phyloP scores from a whole-genome alignment of 176 grass and related monocot species.

The Oryza meyeriana region DNA sequence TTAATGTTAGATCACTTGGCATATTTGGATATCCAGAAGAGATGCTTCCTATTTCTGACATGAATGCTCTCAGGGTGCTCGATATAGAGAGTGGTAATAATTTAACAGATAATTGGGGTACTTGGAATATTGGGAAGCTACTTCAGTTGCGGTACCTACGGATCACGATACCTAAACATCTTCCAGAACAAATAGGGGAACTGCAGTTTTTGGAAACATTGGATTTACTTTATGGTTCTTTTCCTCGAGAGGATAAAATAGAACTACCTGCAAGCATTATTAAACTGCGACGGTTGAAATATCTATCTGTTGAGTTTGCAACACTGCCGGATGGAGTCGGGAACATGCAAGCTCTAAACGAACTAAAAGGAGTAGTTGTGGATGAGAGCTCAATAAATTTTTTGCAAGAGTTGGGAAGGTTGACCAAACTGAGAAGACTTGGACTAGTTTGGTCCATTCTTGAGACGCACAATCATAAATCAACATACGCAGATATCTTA shows the following conservation, averaged over 20 bases:
- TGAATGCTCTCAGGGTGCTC: not conserved
- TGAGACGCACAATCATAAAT: too few relatives aligned
- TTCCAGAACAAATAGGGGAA: constrained; percentile 14
- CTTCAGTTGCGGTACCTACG: constrained; percentile 6
- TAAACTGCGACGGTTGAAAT: not conserved
- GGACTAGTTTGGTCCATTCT: too few relatives aligned
- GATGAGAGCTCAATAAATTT: not conserved
- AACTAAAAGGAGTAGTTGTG: not conserved
- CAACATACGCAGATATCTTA: too few relatives aligned
- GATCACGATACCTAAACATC: not conserved
- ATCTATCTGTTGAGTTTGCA: accelerated
- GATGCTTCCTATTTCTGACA: not conserved
- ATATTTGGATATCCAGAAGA: not conserved
- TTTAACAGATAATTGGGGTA: not conserved
- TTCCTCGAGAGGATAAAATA: too few relatives aligned
- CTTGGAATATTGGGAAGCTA: not conserved
- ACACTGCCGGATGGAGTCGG: not conserved
- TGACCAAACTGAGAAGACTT: too few relatives aligned
- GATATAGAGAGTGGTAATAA: not conserved
- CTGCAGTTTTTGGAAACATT: constrained; percentile 12
- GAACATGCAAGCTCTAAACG: not conserved
- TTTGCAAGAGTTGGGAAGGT: too few relatives aligned
- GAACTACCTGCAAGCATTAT: not conserved
- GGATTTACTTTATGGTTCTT: too few relatives aligned
- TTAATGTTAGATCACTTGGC: constrained; percentile 7